These are phyloP conservation scores for Kodamaea hsintzibuensis DNA, from an alignment of 805 yeast genomes.

Conservation along the genomic window DNA sequence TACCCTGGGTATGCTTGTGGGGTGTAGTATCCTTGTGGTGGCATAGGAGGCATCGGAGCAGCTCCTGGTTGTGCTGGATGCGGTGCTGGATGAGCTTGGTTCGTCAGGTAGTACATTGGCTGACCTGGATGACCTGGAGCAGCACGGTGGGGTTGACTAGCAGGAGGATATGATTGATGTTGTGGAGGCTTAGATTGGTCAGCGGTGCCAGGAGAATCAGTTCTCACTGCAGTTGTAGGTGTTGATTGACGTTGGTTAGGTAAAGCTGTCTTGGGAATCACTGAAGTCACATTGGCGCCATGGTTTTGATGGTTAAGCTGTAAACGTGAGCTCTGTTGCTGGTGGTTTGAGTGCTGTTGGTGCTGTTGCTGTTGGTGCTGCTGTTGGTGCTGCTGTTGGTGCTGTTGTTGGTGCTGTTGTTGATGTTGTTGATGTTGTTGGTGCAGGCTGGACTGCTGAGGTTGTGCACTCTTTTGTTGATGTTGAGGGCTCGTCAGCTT, in stretches of 20 bases:
- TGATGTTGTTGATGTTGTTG: not conserved
- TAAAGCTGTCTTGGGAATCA: not conserved
- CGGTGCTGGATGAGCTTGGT: not conserved
- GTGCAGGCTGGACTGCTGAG: not conserved
- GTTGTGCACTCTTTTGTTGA: not conserved
- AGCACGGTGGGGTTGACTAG: constrained; percentile 7
- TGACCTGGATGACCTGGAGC: constrained; percentile 8
- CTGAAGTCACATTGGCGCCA: not conserved
- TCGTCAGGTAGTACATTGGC: not conserved
- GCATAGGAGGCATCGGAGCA: constrained; percentile 6
- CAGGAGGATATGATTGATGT: constrained; percentile 1
- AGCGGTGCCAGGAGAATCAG: not conserved
- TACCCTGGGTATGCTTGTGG: constrained; percentile 16
- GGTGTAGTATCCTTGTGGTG: constrained; percentile 10
- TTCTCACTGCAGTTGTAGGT: not conserved
- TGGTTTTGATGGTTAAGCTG: not conserved
- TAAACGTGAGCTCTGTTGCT: not conserved
- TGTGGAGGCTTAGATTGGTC: not conserved
- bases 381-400: not conserved
- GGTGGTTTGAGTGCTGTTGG: not conserved
- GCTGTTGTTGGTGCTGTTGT: not conserved
- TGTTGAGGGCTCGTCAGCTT: not conserved
- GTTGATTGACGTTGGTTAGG: not conserved
- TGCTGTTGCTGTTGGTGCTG: not conserved
- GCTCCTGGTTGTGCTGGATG: constrained; percentile 1